These are phyloP conservation scores for Lactarius deliciosus DNA, from an alignment of 768 basidiomycete genomes.

Conservation along the genomic window DNA sequence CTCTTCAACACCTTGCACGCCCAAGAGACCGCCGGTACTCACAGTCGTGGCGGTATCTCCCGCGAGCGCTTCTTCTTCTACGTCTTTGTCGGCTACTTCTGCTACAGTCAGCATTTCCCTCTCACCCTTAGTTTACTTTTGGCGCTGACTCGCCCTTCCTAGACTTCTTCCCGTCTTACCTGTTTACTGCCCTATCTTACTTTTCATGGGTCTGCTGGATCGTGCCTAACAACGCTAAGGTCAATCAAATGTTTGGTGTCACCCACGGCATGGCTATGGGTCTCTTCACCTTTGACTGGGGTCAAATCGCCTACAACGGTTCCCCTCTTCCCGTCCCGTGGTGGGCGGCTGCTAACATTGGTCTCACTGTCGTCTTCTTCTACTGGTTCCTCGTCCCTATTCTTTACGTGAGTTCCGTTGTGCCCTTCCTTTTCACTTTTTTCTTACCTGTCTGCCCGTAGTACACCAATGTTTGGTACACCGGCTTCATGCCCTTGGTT, in stretches of 20 bases:
- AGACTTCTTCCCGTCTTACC: slow-evolving; percentile 21
- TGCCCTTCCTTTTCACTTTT: not conserved
- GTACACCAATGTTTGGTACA: slow-evolving; percentile 52
- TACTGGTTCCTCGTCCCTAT: slow-evolving; percentile 67
- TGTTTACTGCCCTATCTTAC: slow-evolving; percentile 33
- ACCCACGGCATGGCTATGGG: slow-evolving; percentile 52
- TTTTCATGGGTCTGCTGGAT: slow-evolving; percentile 64
- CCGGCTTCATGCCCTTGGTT: slow-evolving; percentile 47
- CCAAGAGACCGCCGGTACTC: slow-evolving; percentile 44
- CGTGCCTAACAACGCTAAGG: slow-evolving; percentile 60
- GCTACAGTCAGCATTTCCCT: slow-evolving; percentile 62
- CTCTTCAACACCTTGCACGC: slow-evolving; percentile 47
- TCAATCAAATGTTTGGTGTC: slow-evolving; percentile 79
- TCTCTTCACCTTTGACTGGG: slow-evolving; percentile 80
- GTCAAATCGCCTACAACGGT: slow-evolving; percentile 67
- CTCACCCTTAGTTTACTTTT: slow-evolving; percentile 59
- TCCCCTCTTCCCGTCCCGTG: slow-evolving; percentile 77
- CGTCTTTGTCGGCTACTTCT: slow-evolving; percentile 39
- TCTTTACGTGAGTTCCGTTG: slow-evolving; percentile 42
- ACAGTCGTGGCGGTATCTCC: slow-evolving; percentile 46
- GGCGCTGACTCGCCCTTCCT: not conserved
- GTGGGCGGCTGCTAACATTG: slow-evolving; percentile 78
- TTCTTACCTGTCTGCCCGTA: slow-evolving; percentile 24
- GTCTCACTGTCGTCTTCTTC: slow-evolving; percentile 61
- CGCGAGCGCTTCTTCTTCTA: slow-evolving; percentile 54